These are phyloP conservation scores for Flammula alnicola DNA, from an alignment of 1,284 basidiomycete species.

Conservation along the genomic window DNA sequence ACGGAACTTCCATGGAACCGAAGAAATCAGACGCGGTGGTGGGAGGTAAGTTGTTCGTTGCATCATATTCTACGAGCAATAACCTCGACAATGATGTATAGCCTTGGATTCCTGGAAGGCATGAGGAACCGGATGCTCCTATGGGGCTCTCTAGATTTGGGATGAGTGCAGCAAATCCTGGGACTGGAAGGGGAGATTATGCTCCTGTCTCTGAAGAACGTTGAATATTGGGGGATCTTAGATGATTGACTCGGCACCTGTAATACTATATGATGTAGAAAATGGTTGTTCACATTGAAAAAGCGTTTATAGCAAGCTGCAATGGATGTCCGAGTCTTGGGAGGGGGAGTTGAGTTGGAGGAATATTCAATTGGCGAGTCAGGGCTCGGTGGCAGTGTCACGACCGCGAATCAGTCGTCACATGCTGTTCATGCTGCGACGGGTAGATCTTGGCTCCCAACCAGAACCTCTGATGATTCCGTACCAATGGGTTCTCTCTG, in stretches of 20 bases:
- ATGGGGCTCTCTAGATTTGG: conserved; percentile 50
- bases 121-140: conserved; percentile 32
- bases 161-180: conserved; percentile 26
- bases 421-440: conserved; percentile 7
- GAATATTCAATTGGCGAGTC: no score
- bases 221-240: not conserved
- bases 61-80: conserved; percentile 2
- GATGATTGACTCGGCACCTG: not conserved
- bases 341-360: no score
- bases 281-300: not conserved
- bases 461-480: conserved; percentile 17
- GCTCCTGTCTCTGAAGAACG: conserved; percentile 12
- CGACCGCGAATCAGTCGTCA: conserved; percentile 4
- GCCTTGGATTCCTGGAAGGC: conserved; percentile 64
- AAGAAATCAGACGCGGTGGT: conserved; percentile 64
- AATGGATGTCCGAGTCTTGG: no score
- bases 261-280: conserved; percentile 1
- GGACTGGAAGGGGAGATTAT: conserved; percentile 16
- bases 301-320: not conserved
- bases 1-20: conserved; percentile 58
- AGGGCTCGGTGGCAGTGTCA: not conserved
- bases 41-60: conserved; percentile 62
- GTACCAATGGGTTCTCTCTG: conserved; percentile 67
- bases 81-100: conserved; percentile 29
- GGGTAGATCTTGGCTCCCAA: conserved; percentile 3